These are phyloP conservation scores for Phycomyces blakesleeanus DNA, from an alignment of 192 early-diverging fungal genomes.

Conservation along the genomic window DNA sequence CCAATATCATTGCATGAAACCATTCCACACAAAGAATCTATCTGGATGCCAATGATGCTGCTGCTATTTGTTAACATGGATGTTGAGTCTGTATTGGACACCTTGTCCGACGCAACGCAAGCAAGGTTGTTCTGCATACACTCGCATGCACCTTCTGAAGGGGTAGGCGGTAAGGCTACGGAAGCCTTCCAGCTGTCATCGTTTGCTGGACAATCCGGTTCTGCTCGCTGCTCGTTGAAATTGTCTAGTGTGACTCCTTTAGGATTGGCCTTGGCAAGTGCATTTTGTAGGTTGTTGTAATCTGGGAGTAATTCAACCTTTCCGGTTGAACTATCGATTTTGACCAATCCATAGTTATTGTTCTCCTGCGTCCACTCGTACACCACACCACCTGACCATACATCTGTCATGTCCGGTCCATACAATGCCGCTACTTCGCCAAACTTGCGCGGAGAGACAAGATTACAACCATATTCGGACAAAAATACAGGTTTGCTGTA, in stretches of 20 bases:
- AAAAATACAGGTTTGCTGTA: slow-evolving; percentile 67
- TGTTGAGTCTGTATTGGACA: slow-evolving; percentile 18
- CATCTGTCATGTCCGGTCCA: slow-evolving; percentile 60
- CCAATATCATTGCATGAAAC: slow-evolving; percentile 45
- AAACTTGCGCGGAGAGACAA: slow-evolving; percentile 61
- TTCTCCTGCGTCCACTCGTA: slow-evolving; percentile 75
- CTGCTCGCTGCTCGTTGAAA: slow-evolving; percentile 39
- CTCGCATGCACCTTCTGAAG: slow-evolving; percentile 56
- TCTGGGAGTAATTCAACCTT: slow-evolving; percentile 45
- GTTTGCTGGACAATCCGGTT: slow-evolving; percentile 43
- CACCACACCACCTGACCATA: slow-evolving; percentile 69
- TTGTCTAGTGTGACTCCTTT: slow-evolving; percentile 55
- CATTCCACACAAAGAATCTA: slow-evolving; percentile 44
- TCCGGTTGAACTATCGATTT: slow-evolving; percentile 44
- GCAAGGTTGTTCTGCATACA: slow-evolving; percentile 60
- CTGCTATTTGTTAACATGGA: slow-evolving; percentile 27
- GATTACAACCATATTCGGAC: slow-evolving; percentile 78
- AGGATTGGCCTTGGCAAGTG: slow-evolving; percentile 48
- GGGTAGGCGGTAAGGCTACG: slow-evolving; percentile 56
- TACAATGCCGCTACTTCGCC: slow-evolving; percentile 65
- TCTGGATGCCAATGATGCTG: slow-evolving; percentile 31
- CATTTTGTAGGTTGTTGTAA: slow-evolving; percentile 59
- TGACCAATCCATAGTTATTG: slow-evolving; percentile 72
- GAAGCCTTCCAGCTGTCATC: slow-evolving; percentile 53
- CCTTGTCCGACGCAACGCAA: slow-evolving; percentile 43